These are phyloP conservation scores for Macrocybe gigantea DNA, from an alignment of 768 basidiomycete genomes.

Conservation along the genomic window DNA sequence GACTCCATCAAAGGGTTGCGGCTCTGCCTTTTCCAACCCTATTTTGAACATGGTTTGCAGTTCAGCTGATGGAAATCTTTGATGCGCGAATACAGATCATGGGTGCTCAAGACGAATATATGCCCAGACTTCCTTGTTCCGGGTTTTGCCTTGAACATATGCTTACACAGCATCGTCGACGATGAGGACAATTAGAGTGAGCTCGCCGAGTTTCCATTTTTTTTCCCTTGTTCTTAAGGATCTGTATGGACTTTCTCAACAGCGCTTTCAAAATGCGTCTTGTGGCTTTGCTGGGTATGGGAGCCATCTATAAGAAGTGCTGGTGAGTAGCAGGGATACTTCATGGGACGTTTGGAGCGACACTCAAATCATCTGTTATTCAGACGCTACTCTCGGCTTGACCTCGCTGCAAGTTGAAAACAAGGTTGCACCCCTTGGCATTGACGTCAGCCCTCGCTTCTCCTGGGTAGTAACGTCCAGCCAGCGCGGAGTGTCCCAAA, in stretches of 20 bases:
- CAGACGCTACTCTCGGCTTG: slow-evolving; percentile 6
- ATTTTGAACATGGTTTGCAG: too few relatives aligned
- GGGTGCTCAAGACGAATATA: too few relatives aligned
- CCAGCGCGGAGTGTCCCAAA: slow-evolving; percentile 11
- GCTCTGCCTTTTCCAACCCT: too few relatives aligned
- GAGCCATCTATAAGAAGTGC: too few relatives aligned
- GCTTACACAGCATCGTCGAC: too few relatives aligned
- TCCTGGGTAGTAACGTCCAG: slow-evolving; percentile 19
- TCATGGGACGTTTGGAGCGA: neutral
- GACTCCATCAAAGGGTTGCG: too few relatives aligned
- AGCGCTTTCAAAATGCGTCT: neutral
- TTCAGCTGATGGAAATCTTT: too few relatives aligned
- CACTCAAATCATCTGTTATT: neutral
- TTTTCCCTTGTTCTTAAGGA: neutral
- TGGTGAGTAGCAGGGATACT: neutral
- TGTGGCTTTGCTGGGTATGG: neutral
- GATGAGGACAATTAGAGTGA: too few relatives aligned
- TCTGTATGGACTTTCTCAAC: neutral
- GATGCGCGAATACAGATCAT: too few relatives aligned
- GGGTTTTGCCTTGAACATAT: too few relatives aligned
- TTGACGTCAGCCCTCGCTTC: slow-evolving; percentile 21
- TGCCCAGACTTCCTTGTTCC: too few relatives aligned
- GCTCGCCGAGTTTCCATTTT: neutral
- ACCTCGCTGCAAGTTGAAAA: slow-evolving; percentile 17
- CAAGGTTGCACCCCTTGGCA: slow-evolving; percentile 15